These are phyloP conservation scores for Dactylellina cionopaga DNA, from an alignment of 2,329 filamentous ascomycete genomes.

Conservation along the genomic window DNA sequence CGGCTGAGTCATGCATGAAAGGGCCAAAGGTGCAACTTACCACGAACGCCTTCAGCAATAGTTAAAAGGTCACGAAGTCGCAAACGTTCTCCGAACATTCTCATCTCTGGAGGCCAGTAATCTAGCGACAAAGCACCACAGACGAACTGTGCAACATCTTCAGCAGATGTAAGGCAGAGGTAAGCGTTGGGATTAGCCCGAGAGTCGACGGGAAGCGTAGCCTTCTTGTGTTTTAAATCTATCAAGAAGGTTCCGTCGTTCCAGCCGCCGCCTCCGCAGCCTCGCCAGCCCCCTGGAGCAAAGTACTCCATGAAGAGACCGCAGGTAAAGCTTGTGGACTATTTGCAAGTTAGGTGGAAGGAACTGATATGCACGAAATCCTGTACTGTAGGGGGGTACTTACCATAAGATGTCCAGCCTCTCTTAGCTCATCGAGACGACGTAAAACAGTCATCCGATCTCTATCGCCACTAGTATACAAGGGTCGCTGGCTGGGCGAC, in stretches of 20 bases:
- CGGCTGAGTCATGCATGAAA: constrained; percentile 38
- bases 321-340: constrained; percentile 55
- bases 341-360: constrained; percentile 16
- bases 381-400: not conserved
- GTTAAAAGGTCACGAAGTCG: constrained; percentile 52
- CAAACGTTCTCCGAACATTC: constrained; percentile 55
- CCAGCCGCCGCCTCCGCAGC: constrained; percentile 46
- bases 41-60: constrained; percentile 52
- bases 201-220: constrained; percentile 48
- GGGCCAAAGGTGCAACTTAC: constrained; percentile 52
- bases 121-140: constrained; percentile 52
- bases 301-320: constrained; percentile 56
- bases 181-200: constrained; percentile 28
- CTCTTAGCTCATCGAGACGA: constrained; percentile 53
- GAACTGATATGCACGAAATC: not conserved
- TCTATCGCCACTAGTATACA: constrained; percentile 47
- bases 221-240: constrained; percentile 52
- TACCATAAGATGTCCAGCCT: constrained; percentile 32
- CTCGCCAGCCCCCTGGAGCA: constrained; percentile 53
- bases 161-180: constrained; percentile 54
- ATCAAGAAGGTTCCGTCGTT: constrained; percentile 53
- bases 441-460: constrained; percentile 54
- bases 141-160: constrained; percentile 55
- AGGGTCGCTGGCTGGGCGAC: constrained; percentile 51
- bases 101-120: constrained; percentile 54